phyloP scores from a whole-genome alignment of 2,329 filamentous ascomycete genomes.

The Davidsoniella eucalypti region DNA sequence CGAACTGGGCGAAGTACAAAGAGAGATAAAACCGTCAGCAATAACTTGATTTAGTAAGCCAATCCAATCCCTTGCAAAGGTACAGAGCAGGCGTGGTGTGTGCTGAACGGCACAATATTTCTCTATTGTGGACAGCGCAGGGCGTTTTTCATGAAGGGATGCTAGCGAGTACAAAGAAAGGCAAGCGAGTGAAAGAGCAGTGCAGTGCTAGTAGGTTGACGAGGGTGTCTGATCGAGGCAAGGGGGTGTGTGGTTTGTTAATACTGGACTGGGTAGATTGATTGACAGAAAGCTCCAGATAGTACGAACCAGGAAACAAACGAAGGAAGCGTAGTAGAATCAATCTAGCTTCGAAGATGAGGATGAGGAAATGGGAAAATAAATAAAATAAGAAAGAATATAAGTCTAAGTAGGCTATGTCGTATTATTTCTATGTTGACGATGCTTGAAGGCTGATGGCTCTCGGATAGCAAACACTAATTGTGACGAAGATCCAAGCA shows the following conservation, averaged over 20 bases:
- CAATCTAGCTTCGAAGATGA: neutral
- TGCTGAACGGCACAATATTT: no score
- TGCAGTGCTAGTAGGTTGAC: neutral
- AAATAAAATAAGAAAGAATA: neutral
- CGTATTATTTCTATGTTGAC: neutral
- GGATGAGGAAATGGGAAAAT: neutral
- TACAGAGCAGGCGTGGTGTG: no score
- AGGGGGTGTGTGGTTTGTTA: neutral
- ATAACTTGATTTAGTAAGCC: no score
- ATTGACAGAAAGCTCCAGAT: neutral
- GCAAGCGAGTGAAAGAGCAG: no score
- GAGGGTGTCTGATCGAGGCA: neutral
- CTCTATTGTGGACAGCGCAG: neutral
- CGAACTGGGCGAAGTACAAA: no score
- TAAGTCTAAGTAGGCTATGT: neutral
- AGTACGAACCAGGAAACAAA: neutral
- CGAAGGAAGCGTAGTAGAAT: neutral
- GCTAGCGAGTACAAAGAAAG: neutral
- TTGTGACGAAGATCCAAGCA: neutral
- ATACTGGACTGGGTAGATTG: neutral
- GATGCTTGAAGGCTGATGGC: constrained; percentile 2
- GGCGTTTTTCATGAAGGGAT: neutral
- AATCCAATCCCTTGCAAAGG: no score
- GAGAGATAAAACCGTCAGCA: no score
- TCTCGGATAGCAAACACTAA: constrained; percentile 11